phyloP scores from a whole-genome alignment of 495 filamentous ascomycete genomes.

The Penicillium cataractarum region DNA sequence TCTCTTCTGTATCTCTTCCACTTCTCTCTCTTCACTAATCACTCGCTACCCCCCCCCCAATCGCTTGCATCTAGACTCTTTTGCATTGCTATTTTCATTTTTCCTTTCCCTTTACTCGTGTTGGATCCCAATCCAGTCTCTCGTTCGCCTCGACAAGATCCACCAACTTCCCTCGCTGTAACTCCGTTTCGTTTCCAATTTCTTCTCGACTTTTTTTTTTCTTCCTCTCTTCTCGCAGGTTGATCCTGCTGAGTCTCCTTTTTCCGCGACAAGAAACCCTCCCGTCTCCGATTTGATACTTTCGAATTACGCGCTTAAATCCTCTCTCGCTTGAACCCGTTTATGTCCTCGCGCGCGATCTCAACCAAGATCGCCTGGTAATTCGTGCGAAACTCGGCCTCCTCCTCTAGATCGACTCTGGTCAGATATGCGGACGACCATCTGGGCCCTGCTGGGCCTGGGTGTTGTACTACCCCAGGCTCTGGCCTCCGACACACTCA shows the following conservation, averaged over 20 bases:
- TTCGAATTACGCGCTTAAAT: slow-evolving; percentile 10
- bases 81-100: background rate
- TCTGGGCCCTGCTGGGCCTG: slow-evolving; percentile 37
- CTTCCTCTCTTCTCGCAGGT: slow-evolving; percentile 22
- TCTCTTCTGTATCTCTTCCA: background rate
- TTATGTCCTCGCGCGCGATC: slow-evolving; percentile 9
- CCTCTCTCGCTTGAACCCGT: background rate
- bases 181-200: background rate
- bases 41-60: background rate
- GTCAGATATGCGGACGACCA: slow-evolving; percentile 34
- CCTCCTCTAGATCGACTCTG: slow-evolving; percentile 5
- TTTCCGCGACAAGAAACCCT: background rate
- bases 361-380: slow-evolving; percentile 6
- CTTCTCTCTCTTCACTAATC: background rate
- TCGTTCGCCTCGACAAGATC: slow-evolving; percentile 2
- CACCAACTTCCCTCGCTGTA: slow-evolving; percentile 2
- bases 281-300: background rate
- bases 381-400: slow-evolving; percentile 11
- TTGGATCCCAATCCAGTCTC: slow-evolving; percentile 3
- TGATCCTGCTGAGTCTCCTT: slow-evolving; percentile 34
- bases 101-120: background rate
- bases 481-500: slow-evolving; percentile 70
- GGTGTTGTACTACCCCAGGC: slow-evolving; percentile 50
- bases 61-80: slow-evolving; percentile 11
- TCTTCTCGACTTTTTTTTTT: background rate